These are phyloP conservation scores for Cryphonectria radicalis DNA, from an alignment of 2,329 filamentous ascomycete species.

Conservation along the genomic window DNA sequence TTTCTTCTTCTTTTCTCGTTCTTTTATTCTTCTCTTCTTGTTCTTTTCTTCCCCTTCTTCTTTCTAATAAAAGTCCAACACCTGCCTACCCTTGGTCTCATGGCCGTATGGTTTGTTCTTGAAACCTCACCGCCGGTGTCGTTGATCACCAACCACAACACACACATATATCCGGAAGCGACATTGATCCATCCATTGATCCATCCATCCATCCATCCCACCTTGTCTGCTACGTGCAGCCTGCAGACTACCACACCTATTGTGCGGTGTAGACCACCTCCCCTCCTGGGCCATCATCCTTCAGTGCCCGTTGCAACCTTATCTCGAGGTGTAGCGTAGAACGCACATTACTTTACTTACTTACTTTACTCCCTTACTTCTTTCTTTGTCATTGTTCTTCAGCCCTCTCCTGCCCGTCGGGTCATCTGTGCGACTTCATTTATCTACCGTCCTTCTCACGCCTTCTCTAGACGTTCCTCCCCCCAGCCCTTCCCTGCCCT, in stretches of 20 bases:
- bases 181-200: background rate
- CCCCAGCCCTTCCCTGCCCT: background rate
- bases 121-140: background rate
- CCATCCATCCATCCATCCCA: background rate
- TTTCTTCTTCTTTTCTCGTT: too few relatives aligned
- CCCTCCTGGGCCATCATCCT: constrained; percentile 14
- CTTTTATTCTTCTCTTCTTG: too few relatives aligned
- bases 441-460: constrained; percentile 7
- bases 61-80: background rate
- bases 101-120: background rate
- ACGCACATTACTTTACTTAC: background rate
- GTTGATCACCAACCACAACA: background rate
- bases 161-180: background rate
- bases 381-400: constrained; percentile 5
- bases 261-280: constrained; percentile 16
- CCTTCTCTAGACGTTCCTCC: background rate
- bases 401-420: constrained; percentile 3
- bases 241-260: constrained; percentile 19
- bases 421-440: background rate
- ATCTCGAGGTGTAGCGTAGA: constrained; percentile 5
- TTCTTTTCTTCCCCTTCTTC: background rate
- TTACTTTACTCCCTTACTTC: too few relatives aligned
- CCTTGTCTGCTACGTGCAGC: background rate
- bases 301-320: constrained; percentile 10
- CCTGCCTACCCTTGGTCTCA: too few relatives aligned